Evolutionary conservation across 306 rosid genomes (phyloP), one percentile per base, ranked within the genome.

Genomic region (Myrica gale): DNA sequence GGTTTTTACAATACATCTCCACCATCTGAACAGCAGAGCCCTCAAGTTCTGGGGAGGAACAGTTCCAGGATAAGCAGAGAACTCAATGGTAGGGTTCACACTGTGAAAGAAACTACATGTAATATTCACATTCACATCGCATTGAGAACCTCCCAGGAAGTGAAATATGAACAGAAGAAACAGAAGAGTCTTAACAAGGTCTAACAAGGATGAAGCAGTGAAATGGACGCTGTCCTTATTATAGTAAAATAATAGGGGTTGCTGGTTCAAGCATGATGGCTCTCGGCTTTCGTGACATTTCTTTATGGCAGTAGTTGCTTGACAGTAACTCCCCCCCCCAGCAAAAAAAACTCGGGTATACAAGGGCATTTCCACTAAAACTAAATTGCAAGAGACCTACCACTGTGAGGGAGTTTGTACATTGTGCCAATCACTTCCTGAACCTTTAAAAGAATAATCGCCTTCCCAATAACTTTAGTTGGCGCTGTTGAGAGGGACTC

Each of bases 1-100:
- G 96, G 83, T 80, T 85, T 85, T 88, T 85, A 89, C 93, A 88
- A 78, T 88, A 92, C 85, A 91, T 74, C 72, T 92, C 90, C 67
- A 83, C 87, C 97, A 92, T 91, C 79, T 90, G 93, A 74, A 84
- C 85, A 74, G 90, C 90, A 76, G 83, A 86, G 48, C 50, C 84
- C 84, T 88, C 90, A 73, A 96, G 90, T 76, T 96, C 99, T 96
- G 89, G 50, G 79, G 78, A 90, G 78, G 70, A 79, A 79, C 77
- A 77, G 76, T 41, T 72, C 79, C 74, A 83, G 55, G 61, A 70
- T 76, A 79, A 79, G 82, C 71, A 52, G 74, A 45, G 50, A 78
- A 67, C 74, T 82, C 68, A 74, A 68, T 60, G 81, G 47, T 48
- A 58, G 48, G 77, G 62, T 42, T 68, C 56, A 73, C 72, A 73